These are phyloP conservation scores for Metschnikowia continentalis DNA, from an alignment of 805 yeast species.

Conservation along the genomic window DNA sequence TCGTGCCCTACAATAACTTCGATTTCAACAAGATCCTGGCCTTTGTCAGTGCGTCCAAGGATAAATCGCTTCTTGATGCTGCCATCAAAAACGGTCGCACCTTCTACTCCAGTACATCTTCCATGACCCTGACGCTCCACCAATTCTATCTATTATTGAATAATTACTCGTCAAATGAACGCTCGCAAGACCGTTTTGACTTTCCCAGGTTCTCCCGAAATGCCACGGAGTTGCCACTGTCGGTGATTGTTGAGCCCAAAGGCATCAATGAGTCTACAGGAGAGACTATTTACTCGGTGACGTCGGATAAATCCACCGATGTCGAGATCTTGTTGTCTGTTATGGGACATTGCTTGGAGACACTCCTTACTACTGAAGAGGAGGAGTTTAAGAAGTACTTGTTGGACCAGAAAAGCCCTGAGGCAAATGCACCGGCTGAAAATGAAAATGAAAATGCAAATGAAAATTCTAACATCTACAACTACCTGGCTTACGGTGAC, in stretches of 20 bases:
- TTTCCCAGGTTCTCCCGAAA: constrained; percentile 41
- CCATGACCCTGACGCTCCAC: constrained; percentile 72
- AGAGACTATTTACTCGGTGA: constrained; percentile 53
- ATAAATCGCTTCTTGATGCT: constrained; percentile 45
- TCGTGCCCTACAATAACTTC: constrained; percentile 61
- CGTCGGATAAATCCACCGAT: constrained; percentile 64
- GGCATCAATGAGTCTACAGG: constrained; percentile 26
- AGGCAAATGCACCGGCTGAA: constrained; percentile 2
- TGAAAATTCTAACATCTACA: constrained; percentile 43
- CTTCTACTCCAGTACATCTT: constrained; percentile 80
- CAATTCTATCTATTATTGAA: constrained; percentile 73
- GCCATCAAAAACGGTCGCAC: constrained; percentile 36
- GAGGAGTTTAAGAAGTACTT: constrained; percentile 44
- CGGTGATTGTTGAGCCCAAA: constrained; percentile 52
- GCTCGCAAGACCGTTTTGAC: constrained; percentile 22
- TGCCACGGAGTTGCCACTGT: constrained; percentile 43
- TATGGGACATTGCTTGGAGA: constrained; percentile 78
- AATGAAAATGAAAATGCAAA: constrained; percentile 9
- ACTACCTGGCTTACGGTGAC: constrained; percentile 64
- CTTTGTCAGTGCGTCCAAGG: constrained; percentile 68
- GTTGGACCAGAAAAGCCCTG: constrained; percentile 13
- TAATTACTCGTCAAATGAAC: constrained; percentile 23
- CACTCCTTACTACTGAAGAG: constrained; percentile 60
- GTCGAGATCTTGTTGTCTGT: constrained; percentile 63
- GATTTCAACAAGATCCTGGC: constrained; percentile 53